A percentile compares a stretch with the other conserved stretches of the same genome.
phyloP scores from a whole-genome alignment of 129 eudicot genomes.

The Tanacetum coccineum region DNA sequence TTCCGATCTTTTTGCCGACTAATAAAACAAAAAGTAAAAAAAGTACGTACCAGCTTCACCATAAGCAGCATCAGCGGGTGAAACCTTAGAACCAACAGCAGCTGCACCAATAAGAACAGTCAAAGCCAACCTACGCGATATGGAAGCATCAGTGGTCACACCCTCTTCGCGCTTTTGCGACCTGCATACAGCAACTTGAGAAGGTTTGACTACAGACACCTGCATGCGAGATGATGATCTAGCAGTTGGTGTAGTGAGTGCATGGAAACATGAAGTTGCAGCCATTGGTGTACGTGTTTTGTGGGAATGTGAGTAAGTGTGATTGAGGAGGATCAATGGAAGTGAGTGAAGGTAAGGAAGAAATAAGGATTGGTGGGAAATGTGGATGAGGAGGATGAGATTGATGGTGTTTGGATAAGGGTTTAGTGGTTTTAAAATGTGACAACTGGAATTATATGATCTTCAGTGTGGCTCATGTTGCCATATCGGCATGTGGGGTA shows the following conservation, averaged over 20 bases:
- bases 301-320: not conserved
- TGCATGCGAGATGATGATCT: constrained; percentile 32
- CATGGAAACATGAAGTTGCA: constrained; percentile 80
- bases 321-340: not conserved
- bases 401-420: constrained; percentile 33
- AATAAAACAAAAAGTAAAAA: too few relatives aligned
- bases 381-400: constrained; percentile 56
- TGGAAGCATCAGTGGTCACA: constrained; percentile 13
- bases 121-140: constrained; percentile 84
- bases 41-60: constrained; percentile 91
- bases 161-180: constrained; percentile 66
- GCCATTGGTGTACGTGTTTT: constrained; percentile 47
- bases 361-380: constrained; percentile 35
- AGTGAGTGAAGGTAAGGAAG: constrained; percentile 16
- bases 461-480: constrained; percentile 16
- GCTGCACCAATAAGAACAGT: constrained; percentile 91
- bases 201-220: constrained; percentile 34
- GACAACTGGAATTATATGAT: constrained; percentile 28
- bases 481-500: constrained; percentile 16
- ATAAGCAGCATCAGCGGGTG: constrained; percentile 97
- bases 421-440: constrained; percentile 24
- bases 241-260: constrained; percentile 41
- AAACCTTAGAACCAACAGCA: constrained; percentile 83
- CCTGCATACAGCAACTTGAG: constrained; percentile 52
- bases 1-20: too few relatives aligned